Conservation (phyloP, 352 stramenopile species). For the Thalassiosira pacifica region DNA sequence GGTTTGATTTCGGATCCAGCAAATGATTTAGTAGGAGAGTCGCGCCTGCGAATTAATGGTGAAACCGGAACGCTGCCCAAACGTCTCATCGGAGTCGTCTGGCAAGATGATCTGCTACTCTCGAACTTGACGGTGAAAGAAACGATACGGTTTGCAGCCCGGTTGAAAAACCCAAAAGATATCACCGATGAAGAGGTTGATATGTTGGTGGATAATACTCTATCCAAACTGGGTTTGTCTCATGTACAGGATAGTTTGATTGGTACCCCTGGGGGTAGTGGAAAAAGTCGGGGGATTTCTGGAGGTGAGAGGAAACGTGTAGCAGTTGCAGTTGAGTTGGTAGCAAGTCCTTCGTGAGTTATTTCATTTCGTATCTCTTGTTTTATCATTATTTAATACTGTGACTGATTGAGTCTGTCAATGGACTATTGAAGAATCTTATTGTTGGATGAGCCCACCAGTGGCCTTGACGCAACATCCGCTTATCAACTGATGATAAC, state of each 20-base stretch:
- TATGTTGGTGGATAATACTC: constrained; percentile 74
- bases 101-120: constrained; percentile 92
- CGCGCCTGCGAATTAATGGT: constrained; percentile 65
- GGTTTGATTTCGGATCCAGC: constrained; percentile 62
- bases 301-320: constrained; percentile 93
- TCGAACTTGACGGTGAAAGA: constrained; percentile 91
- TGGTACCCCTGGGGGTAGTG: constrained; percentile 62
- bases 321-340: constrained; percentile 92
- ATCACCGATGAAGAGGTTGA: constrained; percentile 71
- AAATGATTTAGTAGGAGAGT: constrained; percentile 71
- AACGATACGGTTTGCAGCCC: constrained; percentile 91
- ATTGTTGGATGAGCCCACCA: constrained; percentile 91
- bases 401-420: too few species aligned
- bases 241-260: constrained; percentile 81
- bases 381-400: too few species aligned
- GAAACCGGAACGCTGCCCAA: constrained; percentile 71
- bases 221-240: constrained; percentile 78
- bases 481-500: constrained; percentile 91
- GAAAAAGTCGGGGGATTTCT: constrained; percentile 90
- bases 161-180: constrained; percentile 82
- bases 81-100: constrained; percentile 85
- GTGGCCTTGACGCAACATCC: constrained; percentile 89
- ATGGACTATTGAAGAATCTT: too few species aligned
- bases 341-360: constrained; percentile 89
- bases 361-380: too few species aligned